phyloP scores from a whole-genome alignment of 2,329 filamentous ascomycete genomes.

The Sporothrix luriei region DNA sequence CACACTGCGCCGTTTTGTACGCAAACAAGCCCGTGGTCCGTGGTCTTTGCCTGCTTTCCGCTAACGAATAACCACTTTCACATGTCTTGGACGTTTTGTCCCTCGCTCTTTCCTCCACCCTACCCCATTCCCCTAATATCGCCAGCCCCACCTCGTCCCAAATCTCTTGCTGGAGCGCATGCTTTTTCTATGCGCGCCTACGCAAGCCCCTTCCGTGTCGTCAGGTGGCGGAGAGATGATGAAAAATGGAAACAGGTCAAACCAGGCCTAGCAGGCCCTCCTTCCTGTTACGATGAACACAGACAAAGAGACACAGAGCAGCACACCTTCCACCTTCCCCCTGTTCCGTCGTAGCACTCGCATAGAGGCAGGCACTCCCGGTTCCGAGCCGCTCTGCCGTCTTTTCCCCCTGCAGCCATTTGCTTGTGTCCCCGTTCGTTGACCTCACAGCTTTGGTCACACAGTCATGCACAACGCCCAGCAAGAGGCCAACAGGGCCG shows the following conservation, averaged over 20 bases:
- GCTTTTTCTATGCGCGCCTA: background rate
- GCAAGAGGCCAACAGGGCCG: background rate
- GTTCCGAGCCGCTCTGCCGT: too few relatives aligned
- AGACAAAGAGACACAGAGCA: background rate
- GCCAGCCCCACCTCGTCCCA: slow-evolving; percentile 2
- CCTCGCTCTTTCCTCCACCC: slow-evolving; percentile 13
- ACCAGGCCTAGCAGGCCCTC: background rate
- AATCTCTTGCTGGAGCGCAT: background rate
- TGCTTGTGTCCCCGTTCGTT: too few relatives aligned
- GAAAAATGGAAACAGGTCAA: background rate
- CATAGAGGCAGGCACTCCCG: too few relatives aligned
- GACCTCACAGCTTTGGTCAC: background rate
- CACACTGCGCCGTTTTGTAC: background rate
- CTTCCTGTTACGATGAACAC: background rate
- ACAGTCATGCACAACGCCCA: slow-evolving; percentile 17
- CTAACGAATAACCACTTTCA: slow-evolving; percentile 21
- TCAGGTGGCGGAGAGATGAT: background rate
- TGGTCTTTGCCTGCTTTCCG: background rate
- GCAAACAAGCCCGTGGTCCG: too few relatives aligned
- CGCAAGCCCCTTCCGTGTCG: background rate
- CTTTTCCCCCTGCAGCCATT: background rate
- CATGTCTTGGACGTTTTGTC: background rate
- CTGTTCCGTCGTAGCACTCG: background rate
- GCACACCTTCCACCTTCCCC: background rate
- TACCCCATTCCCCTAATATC: slow-evolving; percentile 6